Evolutionary conservation across 1,139 yeast species (phyloP), one percentile per base, ranked within the genome.

Genomic region (Spencermartinsiella ligniputridi): DNA sequence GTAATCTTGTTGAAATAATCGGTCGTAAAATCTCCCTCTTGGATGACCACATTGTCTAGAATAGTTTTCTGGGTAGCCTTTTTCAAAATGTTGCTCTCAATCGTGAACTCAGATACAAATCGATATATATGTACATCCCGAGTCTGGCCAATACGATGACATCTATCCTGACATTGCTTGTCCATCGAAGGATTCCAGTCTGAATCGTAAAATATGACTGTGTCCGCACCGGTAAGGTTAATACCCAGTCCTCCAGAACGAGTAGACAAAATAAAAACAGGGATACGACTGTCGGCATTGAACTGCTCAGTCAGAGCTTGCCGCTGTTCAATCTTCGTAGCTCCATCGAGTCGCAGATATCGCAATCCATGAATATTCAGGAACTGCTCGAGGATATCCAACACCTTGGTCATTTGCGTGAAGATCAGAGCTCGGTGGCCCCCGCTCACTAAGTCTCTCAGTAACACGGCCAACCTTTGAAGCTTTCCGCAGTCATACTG

Each of bases 121-220:
- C 99, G 74, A 68, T 94, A 94, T 45, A 94, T 92, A 62, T 94
- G 98, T 32, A 94, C 99, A 62, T 94, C 98, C 56, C 98, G 76
- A 18, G 95, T 88, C 63, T 94, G 99, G 3, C 99, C 99, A 62
- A 94, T 94, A 71, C 99, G 83, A 66, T 94, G 99, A 69, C 98
- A 92, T 64, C 99, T 81, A 68, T 94, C 99, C 66, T 94, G 98
- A 69, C 98, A 94, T 66, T 94, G 99, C 61, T 89, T 88, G 66
- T 94, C 99, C 97, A 94, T 94, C 1, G 97, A 96, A 2, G 99
- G 99, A 62, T 94, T 94, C 99, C 99, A 94, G 68, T 94, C 99
- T 2, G 97, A 89, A 66, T 94, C 99, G 63, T 94, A 94, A 65
- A 94, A 94, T n/a, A 94, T 89, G 39, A 94, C 99, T 0, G 98